Base-by-base conservation (phyloP, 495 filamentous ascomycete species). In the Trichoderma virens region DNA sequence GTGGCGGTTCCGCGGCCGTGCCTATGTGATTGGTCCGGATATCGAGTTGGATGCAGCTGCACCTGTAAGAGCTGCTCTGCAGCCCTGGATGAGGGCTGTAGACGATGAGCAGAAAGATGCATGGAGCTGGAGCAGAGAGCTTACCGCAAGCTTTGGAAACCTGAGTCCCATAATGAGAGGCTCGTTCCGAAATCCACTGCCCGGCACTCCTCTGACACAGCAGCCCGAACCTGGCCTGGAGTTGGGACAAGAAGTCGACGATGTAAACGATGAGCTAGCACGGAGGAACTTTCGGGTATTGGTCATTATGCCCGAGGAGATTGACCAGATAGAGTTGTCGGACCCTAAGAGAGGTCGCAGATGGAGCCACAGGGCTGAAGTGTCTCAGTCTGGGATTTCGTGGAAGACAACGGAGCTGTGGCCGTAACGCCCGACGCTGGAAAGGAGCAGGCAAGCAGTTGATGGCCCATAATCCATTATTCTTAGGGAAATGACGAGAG, bases 71-170 rank as follows among this genome's bases (percentile, higher is more conserved):
- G 75, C 74, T 32, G 76, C 68, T 25, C 56, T 89, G 69, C 79
- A 75, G 70, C 76, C 71, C 61, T 71, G 79, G 71, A 80, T 82
- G 77, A 70, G 83, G 51, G 70, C 69, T 27, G 67, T 62, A 5
- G 66, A 65, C 1, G 69, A 66, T 4, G 70, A 60, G 5, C 71
- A 67, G 11, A 68, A 69, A 18, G 68, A 65, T 0, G 70, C 70
- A 6, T 91, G 87, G 87, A 83, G 78, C 16, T 96, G 89, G 85
- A 78, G 77, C 39, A 88, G 79, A 66, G 91, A 96, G 74, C 74
- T 97, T 47, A 89, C 87, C 65, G 86, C 83, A 67, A 90, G 93
- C 76, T 97, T 97, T 82, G 92, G 89, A 16, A 96, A 96, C 72
- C 76, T 92, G 70, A 85, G 82, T 30, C 93, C 93, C 16, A 73